Conservation (phyloP, 306 rosid species). For the Prunus fruticosa region DNA sequence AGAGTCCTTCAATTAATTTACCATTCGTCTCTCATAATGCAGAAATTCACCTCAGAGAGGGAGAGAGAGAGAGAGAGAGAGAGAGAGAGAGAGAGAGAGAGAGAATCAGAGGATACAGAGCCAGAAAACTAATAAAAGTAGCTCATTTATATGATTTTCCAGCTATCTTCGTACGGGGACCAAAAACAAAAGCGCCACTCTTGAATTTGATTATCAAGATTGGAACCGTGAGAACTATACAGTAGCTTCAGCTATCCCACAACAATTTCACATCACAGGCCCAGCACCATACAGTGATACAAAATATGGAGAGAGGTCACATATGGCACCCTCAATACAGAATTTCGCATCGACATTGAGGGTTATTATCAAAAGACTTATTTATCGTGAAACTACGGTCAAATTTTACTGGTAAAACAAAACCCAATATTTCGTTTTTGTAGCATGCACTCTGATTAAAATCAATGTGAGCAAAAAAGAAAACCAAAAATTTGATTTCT, state of each 20-base stretch:
- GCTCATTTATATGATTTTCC: not conserved
- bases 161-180: not conserved
- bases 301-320: not conserved
- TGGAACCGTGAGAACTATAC: conserved; percentile 6
- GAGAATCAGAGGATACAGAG: not conserved
- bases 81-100: too few relatives aligned
- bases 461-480: too few relatives aligned
- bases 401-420: too few relatives aligned
- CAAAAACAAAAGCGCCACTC: not conserved
- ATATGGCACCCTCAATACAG: not conserved
- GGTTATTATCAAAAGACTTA: too few relatives aligned
- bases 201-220: conserved; percentile 5
- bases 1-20: conserved; percentile 25
- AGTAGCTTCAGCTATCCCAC: conserved; percentile 8
- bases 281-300: not conserved
- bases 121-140: not conserved
- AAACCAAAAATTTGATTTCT: not conserved
- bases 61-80: too few relatives aligned
- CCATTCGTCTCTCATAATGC: conserved; percentile 1
- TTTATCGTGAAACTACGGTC: too few relatives aligned
- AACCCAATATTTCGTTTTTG: too few relatives aligned
- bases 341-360: not conserved
- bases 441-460: too few relatives aligned
- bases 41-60: not conserved
- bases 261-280: not conserved